phyloP scores from a whole-genome alignment of 2,329 filamentous ascomycete genomes.

The Neofusicoccum kwambonambiense region DNA sequence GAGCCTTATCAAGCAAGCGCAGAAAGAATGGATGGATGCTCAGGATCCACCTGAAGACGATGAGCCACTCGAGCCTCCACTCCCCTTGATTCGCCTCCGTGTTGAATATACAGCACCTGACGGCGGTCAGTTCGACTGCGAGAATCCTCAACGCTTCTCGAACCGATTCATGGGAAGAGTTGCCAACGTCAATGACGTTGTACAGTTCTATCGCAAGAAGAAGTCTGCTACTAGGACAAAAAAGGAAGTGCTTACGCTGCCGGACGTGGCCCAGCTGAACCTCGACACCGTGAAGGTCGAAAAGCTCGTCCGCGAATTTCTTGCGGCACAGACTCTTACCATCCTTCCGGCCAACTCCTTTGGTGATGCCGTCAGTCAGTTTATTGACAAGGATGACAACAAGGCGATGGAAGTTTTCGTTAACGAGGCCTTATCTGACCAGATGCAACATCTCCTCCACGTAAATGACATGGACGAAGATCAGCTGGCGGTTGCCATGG shows the following conservation, averaged over 20 bases:
- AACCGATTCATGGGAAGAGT: slow-evolving; percentile 88
- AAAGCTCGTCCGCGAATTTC: slow-evolving; percentile 81
- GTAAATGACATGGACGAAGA: slow-evolving; percentile 56
- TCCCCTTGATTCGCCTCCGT: slow-evolving; percentile 83
- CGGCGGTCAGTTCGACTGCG: slow-evolving; percentile 81
- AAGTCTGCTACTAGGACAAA: slow-evolving; percentile 31
- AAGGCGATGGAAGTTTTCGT: slow-evolving; percentile 68
- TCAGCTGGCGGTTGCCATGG: slow-evolving; percentile 72
- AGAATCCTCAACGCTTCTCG: slow-evolving; percentile 95
- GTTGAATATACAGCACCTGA: slow-evolving; percentile 87
- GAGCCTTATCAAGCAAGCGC: slow-evolving; percentile 82
- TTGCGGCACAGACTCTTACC: slow-evolving; percentile 82
- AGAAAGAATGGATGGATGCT: slow-evolving; percentile 74
- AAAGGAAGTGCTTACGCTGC: too few relatives aligned
- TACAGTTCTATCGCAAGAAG: slow-evolving; percentile 91
- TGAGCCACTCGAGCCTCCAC: slow-evolving; percentile 62
- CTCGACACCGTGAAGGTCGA: slow-evolving; percentile 84
- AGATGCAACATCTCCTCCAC: slow-evolving; percentile 44
- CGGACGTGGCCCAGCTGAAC: slow-evolving; percentile 53
- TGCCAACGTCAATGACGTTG: slow-evolving; percentile 89
- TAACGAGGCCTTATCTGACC: slow-evolving; percentile 41
- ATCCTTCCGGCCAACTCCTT: slow-evolving; percentile 92
- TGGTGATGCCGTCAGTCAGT: slow-evolving; percentile 87
- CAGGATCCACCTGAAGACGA: slow-evolving; percentile 60
- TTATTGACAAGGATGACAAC: slow-evolving; percentile 93